These are phyloP conservation scores for Pseudogymnoascus sp. DNA, from an alignment of 2,329 filamentous ascomycete genomes.

Conservation along the genomic window DNA sequence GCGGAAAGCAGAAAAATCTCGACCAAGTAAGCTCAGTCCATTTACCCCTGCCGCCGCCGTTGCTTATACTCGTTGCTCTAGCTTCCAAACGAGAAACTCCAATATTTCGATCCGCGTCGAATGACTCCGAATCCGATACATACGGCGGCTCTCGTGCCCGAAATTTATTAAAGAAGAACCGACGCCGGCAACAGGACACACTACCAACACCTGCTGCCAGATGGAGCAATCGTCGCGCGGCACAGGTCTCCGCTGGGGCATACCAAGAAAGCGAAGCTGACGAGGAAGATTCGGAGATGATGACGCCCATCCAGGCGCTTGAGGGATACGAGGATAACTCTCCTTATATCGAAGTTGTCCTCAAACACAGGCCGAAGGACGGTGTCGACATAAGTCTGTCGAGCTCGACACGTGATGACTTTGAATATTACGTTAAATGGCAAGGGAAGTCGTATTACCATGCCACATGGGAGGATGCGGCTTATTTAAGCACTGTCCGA, in stretches of 20 bases:
- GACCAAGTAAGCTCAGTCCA: conserved; percentile 45
- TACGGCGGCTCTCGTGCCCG: conserved; percentile 71
- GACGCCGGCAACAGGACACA: conserved; percentile 61
- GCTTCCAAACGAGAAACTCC: conserved; percentile 54
- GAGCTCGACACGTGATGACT: conserved; percentile 61
- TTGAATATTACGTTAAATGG: conserved; percentile 94
- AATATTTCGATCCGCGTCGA: conserved; percentile 42
- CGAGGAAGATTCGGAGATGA: conserved; percentile 51
- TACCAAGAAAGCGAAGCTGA: conserved; percentile 62
- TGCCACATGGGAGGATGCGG: conserved; percentile 84
- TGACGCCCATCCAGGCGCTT: conserved; percentile 62
- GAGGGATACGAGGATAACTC: conserved; percentile 64
- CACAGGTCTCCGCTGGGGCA: conserved; percentile 54
- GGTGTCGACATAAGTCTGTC: conserved; percentile 47
- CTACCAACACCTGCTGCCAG: conserved; percentile 62
- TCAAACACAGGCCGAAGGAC: conserved; percentile 74
- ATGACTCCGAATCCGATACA: conserved; percentile 62
- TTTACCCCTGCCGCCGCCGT: conserved; percentile 15
- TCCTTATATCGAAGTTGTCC: conserved; percentile 81
- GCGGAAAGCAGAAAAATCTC: conserved; percentile 57
- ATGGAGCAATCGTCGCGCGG: conserved; percentile 81
- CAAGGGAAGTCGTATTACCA: conserved; percentile 91
- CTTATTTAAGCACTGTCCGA: conserved; percentile 64
- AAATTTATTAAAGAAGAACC: conserved; percentile 65
- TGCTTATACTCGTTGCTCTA: conserved; percentile 27